Evolutionary conservation across 116 monocot species (phyloP).

Genomic region (Posidonia oceanica): DNA sequence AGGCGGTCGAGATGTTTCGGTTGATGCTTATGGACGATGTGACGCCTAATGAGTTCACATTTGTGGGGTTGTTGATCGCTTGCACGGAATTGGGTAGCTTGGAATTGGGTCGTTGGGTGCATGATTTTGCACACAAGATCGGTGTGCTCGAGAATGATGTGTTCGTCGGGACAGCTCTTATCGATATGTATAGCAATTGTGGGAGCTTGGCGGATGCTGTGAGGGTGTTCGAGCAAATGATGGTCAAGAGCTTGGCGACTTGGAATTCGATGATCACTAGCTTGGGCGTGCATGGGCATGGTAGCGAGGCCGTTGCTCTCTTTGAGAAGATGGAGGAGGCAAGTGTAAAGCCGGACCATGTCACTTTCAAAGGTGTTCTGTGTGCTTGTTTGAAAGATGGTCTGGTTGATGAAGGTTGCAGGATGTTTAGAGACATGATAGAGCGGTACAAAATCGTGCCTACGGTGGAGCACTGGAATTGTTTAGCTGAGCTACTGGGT

Average conservation of each 20-base stretch:
- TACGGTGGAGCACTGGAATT: conserved; percentile 20
- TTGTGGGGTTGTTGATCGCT: conserved; percentile 39
- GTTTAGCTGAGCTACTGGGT: conserved; percentile 27
- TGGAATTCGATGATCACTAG: conserved; percentile 73
- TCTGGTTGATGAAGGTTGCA: conserved; percentile 23
- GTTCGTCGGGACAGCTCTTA: conserved; percentile 44
- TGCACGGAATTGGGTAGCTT: conserved; percentile 40
- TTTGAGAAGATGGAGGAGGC: conserved; percentile 35
- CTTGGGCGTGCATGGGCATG: conserved; percentile 41
- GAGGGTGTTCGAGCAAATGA: conserved; percentile 34
- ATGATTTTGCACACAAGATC: conserved; percentile 34
- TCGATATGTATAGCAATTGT: conserved; percentile 69
- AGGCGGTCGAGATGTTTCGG: conserved; percentile 42
- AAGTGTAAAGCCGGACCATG: conserved; percentile 25
- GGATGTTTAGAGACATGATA: conserved; percentile 21
- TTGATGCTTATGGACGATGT: conserved; percentile 37
- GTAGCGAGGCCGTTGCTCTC: conserved; percentile 30
- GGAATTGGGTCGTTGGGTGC: conserved; percentile 38
- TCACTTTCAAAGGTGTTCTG: conserved; percentile 42
- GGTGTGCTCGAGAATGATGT: conserved; percentile 13
- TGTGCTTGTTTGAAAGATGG: conserved; percentile 29
- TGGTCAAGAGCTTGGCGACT: conserved; percentile 26
- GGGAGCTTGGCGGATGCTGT: conserved; percentile 51
- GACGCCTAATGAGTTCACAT: conserved; percentile 44
- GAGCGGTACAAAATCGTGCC: conserved; percentile 18